Conservation (phyloP, 2,329 filamentous ascomycete species). For the Coleophoma eucalyptorum region DNA sequence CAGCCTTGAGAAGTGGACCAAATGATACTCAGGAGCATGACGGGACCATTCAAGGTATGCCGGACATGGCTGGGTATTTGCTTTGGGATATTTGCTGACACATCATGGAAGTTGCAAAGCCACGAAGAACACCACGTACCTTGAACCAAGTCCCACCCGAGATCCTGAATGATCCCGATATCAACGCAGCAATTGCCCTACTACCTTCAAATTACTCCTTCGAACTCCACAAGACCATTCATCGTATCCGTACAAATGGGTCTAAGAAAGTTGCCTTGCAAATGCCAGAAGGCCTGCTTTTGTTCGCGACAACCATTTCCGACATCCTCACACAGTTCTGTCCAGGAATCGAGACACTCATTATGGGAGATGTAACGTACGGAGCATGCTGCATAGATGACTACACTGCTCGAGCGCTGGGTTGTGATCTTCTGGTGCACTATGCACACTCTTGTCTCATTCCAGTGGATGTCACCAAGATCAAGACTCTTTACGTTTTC, state of each 20-base stretch:
- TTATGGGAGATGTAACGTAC: constrained; percentile 99
- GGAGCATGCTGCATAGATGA: constrained; percentile 98
- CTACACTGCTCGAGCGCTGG: constrained; percentile 90
- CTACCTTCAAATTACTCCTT: constrained; percentile 97
- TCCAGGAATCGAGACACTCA: constrained; percentile 83
- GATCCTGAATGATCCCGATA: constrained; percentile 78
- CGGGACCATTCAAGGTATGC: constrained; percentile 65
- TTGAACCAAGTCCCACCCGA: constrained; percentile 87
- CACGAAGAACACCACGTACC: constrained; percentile 71
- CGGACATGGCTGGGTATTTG: not conserved
- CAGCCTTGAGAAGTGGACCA: constrained; percentile 34
- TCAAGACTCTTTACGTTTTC: constrained; percentile 96
- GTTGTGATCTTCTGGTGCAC: constrained; percentile 91
- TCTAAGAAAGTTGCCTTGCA: constrained; percentile 89
- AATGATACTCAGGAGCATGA: constrained; percentile 46
- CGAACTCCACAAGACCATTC: constrained; percentile 97
- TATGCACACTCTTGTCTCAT: constrained; percentile 97
- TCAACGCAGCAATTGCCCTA: constrained; percentile 82
- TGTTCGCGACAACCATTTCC: constrained; percentile 96
- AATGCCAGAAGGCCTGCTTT: constrained; percentile 89
- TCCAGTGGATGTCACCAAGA: constrained; percentile 92
- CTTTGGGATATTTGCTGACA: constrained; percentile 2
- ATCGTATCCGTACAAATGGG: constrained; percentile 77
- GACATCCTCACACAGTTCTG: constrained; percentile 96
- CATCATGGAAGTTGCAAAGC: constrained; percentile 55